These are phyloP conservation scores for Bimuria novae-zelandiae DNA, from an alignment of 2,329 filamentous ascomycete genomes.

Conservation along the genomic window DNA sequence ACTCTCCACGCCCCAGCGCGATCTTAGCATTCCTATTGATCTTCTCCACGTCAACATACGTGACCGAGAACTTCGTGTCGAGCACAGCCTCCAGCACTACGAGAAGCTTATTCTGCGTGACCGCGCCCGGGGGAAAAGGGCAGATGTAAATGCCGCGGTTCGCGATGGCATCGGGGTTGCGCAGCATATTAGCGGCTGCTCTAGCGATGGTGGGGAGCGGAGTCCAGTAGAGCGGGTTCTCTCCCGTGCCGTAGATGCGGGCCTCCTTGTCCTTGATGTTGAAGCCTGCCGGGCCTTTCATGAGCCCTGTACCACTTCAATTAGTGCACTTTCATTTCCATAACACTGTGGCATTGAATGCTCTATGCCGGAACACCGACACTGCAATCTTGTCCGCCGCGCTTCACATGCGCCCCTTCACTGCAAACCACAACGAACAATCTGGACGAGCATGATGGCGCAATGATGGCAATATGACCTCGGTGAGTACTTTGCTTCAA, in stretches of 20 bases:
- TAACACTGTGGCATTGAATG: too few species aligned
- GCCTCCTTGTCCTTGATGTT: conserved; percentile 32
- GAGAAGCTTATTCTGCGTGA: conserved; percentile 38
- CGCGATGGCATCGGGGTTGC: conserved; percentile 22
- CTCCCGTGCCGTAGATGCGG: conserved; percentile 42
- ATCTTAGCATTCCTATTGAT: conserved; percentile 35
- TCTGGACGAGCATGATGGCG: not conserved
- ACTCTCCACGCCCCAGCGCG: conserved; percentile 34
- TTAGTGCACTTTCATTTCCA: too few species aligned
- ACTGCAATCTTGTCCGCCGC: too few species aligned
- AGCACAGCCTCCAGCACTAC: conserved; percentile 27
- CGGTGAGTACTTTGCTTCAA: conserved; percentile 2
- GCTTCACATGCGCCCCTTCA: not conserved
- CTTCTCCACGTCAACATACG: conserved; percentile 32
- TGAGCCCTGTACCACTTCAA: conserved; percentile 34
- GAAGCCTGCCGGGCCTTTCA: conserved; percentile 44
- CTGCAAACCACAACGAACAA: not conserved
- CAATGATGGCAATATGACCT: not conserved
- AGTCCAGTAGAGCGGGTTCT: conserved; percentile 38
- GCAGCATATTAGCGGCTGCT: conserved; percentile 37
- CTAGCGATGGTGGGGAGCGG: conserved; percentile 31
- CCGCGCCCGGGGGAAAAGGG: conserved; percentile 19
- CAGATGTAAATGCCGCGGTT: conserved; percentile 39
- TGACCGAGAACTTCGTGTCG: conserved; percentile 25
- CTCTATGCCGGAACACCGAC: too few species aligned